Evolutionary conservation across 2,329 filamentous ascomycete species (phyloP).

Genomic region (Talaromyces marneffei): DNA sequence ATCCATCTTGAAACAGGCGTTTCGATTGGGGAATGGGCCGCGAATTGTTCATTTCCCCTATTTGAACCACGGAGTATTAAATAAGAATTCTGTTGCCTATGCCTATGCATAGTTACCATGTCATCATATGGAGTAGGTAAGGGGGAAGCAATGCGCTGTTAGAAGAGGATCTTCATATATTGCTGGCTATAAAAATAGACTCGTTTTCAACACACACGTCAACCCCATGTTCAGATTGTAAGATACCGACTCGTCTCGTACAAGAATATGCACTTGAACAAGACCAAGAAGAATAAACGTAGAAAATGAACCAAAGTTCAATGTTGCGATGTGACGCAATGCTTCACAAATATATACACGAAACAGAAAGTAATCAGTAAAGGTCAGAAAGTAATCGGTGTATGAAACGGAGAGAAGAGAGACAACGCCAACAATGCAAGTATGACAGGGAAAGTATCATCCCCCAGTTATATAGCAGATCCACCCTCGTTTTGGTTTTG

Average conservation of each 20-base stretch:
- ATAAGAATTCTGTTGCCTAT: not conserved
- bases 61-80: not conserved
- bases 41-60: not conserved
- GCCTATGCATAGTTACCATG: too few species aligned
- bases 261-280: not conserved
- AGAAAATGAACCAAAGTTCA: not conserved
- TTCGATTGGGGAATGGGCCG: not conserved
- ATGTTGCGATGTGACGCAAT: not conserved
- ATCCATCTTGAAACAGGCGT: not conserved
- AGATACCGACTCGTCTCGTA: not conserved
- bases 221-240: not conserved
- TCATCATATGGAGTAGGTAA: not conserved
- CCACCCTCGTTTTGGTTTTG: not conserved
- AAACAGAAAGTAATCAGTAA: not conserved
- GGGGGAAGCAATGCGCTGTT: not conserved
- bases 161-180: not conserved
- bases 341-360: conserved; percentile 1
- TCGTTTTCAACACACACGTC: too few species aligned
- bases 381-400: not conserved
- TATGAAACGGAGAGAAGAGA: not conserved
- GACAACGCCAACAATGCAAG: conserved; percentile 4
- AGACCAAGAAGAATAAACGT: not conserved
- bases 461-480: not conserved
- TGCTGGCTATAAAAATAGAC: not conserved
- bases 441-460: not conserved